Base-by-base conservation (phyloP, 192 early-diverging fungal species). In the Rhizoclosmatium globosum region DNA sequence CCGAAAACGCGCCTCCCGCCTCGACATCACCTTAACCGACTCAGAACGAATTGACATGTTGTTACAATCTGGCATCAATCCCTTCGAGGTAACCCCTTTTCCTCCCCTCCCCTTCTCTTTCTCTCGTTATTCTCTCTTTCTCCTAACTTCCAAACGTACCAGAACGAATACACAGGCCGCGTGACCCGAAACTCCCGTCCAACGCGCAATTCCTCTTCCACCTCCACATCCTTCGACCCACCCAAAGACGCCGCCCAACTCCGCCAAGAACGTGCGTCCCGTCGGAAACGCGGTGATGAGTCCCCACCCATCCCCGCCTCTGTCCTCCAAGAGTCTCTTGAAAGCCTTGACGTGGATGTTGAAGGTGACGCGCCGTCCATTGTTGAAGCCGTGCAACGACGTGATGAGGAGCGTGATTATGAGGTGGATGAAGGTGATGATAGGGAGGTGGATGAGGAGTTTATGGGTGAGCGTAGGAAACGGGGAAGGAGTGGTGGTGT, bases 181-280 rank as follows among this genome's bases (percentile, higher is more conserved):
- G 31, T 31, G 31, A 31, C 31, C 31, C 31, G 31, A 31, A 31
- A 31, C 31, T 31, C 31, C 31, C 31, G 31, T 31, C 31, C 31
- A 31, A 31, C 31, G 0, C 31, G 31, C 31, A 31, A 31, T 31
- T 31, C 31, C 31, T 31, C 31, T 31, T 44, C 39, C 39, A 43
- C 67, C 17, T 0, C 9, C 6, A 17, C 50, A 53, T 7, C 50
- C 50, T 7, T 17, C 0, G 67, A 9, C 31, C 67, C 79, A 3
- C 68, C 76, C 50, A 73, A 79, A 46, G 77, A 83, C 47, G 78
- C 78, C 4, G 78, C 83, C 70, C 46, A 81, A 43, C 68, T 81
- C 3, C 82, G 78, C 31, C 81, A 83, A 48, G 83, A 79, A 64
- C 75, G 85, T 1, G 76, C 79, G 65, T 44, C 13, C 13, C 38